Evolutionary conservation across 176 grass and related monocot species (phyloP).

Genomic region (Alloteropsis semialata): DNA sequence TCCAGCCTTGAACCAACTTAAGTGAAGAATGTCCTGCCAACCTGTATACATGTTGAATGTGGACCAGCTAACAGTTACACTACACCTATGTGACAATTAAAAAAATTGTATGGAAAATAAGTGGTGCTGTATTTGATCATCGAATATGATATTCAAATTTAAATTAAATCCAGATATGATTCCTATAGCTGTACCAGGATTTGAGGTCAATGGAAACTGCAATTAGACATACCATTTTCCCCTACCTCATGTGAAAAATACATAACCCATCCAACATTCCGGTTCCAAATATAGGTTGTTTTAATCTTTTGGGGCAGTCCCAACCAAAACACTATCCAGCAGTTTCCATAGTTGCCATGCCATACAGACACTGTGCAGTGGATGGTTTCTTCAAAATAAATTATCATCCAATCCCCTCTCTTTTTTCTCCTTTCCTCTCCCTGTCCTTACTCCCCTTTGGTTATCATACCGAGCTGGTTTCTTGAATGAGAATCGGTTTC

Average conservation of each 20-base stretch:
- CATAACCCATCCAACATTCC: no score
- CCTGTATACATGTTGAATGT: background rate
- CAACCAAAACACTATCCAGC: no score
- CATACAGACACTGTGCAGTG: no score
- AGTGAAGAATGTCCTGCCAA: background rate
- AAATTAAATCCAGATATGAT: background rate
- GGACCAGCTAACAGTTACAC: background rate
- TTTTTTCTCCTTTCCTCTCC: no score
- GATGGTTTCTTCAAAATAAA: no score
- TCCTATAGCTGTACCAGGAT: background rate
- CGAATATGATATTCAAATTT: background rate
- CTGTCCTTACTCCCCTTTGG: no score
- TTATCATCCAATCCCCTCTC: no score
- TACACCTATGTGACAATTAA: background rate
- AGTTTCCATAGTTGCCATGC: no score
- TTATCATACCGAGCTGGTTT: no score
- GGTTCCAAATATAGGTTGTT: background rate
- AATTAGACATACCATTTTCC: background rate
- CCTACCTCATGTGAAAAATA: constrained; percentile 1
- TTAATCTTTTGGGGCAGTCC: background rate
- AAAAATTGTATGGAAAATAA: background rate
- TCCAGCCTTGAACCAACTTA: background rate
- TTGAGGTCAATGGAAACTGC: background rate
- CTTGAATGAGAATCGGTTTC: no score
- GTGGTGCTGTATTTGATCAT: background rate